Base-by-base conservation (phyloP, 2,329 filamentous ascomycete genomes). In the Monilinia vaccinii-corymbosi region DNA sequence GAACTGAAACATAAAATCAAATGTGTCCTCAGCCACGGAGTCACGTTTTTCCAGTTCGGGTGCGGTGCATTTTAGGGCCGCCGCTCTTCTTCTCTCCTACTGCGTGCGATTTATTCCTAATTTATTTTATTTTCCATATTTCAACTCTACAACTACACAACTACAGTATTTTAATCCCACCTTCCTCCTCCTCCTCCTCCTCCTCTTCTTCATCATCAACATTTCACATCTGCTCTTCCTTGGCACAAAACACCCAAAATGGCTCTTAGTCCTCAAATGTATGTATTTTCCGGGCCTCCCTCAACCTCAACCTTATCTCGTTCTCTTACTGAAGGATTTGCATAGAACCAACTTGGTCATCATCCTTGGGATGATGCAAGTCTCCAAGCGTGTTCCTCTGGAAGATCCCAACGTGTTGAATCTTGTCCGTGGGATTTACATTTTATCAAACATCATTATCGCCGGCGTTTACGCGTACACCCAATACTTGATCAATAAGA, bases 351-450 rank as follows among this genome's bases (percentile, higher is more conserved):
- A 96, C 82, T 82, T 96, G 75, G 81, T 90, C 79, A 91, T 96
- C 86, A 92, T 96, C 79, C 84, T 96, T 69, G 89, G 89, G 73
- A 95, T 97, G 88, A 97, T 97, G 91, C 93, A 97, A 82, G 88
- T 96, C 63, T 89, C 91, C 70, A 97, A 97, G 84, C 90, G 87
- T 77, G 86, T 99, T 63, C 91, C 92, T 52, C 96, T 97, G 71
- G 93, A 97, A 34, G 87, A 97, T 72, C 91, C 84, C n/a, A 79
- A 81, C 64, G 83, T 87, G 51, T 78, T 88, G 61, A 81, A 82
- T 68, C 75, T 79, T 62, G 82, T 88, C 62, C 85, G 86, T 70
- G 80, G 75, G 44, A 74, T 85, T 65, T 89, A 89, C n/a, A 50
- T 69, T 18, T 32, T 69, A 25, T 88, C 85, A 67, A 89, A 99